Percentiles rank a stretch among this genome's conserved stretches.
Conservation (phyloP, 805 yeast genomes). For the Clavispora asparagi region DNA sequence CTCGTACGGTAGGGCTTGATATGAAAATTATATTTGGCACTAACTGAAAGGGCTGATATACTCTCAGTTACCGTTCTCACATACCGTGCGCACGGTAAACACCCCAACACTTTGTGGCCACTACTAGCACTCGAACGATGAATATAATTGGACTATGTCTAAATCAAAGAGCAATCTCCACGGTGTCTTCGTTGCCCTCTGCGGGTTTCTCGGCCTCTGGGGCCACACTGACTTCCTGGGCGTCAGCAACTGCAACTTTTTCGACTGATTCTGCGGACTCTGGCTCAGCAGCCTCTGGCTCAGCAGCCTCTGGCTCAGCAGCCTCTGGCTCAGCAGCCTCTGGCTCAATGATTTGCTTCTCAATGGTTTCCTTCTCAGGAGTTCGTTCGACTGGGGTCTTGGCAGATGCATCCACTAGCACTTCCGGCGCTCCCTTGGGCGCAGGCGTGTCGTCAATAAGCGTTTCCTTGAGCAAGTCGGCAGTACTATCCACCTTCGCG, state of each 20-base stretch:
- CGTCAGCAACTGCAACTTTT: not conserved
- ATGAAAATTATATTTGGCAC: too few relatives aligned
- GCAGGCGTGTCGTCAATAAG: slow-evolving; percentile 28
- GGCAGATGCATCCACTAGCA: not conserved
- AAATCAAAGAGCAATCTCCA: slow-evolving; percentile 4
- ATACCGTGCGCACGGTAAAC: too few relatives aligned
- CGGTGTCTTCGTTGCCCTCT: slow-evolving; percentile 1
- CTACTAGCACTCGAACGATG: not conserved
- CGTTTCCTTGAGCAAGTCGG: slow-evolving; percentile 38
- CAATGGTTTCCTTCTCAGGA: slow-evolving; percentile 1
- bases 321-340: slow-evolving; percentile 2
- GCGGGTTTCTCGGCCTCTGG: not conserved
- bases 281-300: slow-evolving; percentile 1
- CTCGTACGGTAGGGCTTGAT: too few relatives aligned
- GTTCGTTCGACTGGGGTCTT: too few relatives aligned
- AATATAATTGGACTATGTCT: not conserved
- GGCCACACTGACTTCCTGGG: not conserved
- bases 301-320: slow-evolving; percentile 4
- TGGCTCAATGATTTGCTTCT: not conserved
- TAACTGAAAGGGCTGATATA: too few relatives aligned
- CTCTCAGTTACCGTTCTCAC: too few relatives aligned
- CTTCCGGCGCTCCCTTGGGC: not conserved
- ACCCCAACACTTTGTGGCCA: too few relatives aligned
- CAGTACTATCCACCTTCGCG: slow-evolving; percentile 19
- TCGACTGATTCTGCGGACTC: not conserved